Evolutionary conservation across 1,284 basidiomycete species (phyloP).

Genomic region (Malassezia japonica): DNA sequence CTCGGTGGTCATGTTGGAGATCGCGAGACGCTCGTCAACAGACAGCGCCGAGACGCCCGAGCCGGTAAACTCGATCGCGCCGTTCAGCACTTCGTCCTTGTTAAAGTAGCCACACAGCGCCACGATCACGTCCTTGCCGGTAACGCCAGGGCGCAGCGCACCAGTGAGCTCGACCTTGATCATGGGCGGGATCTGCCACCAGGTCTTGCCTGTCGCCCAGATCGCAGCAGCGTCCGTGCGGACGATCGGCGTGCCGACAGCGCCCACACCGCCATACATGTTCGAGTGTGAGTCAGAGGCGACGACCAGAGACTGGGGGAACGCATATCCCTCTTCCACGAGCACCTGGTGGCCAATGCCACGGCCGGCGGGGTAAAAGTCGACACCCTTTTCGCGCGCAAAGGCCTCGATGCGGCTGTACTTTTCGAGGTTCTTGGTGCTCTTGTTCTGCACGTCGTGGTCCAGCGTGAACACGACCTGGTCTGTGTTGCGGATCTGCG

Average conservation of each 20-base stretch:
- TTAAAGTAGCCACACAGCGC: conserved; percentile 95
- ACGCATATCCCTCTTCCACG: conserved; percentile 45
- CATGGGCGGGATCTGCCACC: conserved; percentile 98
- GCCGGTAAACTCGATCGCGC: conserved; percentile 97
- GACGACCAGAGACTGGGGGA: conserved; percentile 51
- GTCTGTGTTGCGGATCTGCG: conserved; percentile 66
- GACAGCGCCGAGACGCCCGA: conserved; percentile 70
- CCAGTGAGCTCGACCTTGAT: conserved; percentile 88
- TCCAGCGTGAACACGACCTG: conserved; percentile 94
- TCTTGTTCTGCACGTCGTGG: conserved; percentile 96
- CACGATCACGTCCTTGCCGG: conserved; percentile 96
- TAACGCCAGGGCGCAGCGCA: conserved; percentile 72
- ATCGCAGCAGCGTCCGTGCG: conserved; percentile 77
- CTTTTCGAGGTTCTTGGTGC: conserved; percentile 83
- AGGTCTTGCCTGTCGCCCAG: conserved; percentile 97
- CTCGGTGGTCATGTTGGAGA: conserved; percentile 85
- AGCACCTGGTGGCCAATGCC: conserved; percentile 66
- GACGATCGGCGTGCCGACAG: conserved; percentile 84
- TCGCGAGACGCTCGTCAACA: conserved; percentile 87
- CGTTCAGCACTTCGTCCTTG: conserved; percentile 91
- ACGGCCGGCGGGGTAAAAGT: conserved; percentile 94
- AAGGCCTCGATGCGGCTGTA: conserved; percentile 87
- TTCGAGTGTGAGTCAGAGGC: conserved; percentile 96
- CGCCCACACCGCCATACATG: conserved; percentile 97
- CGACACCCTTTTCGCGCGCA: conserved; percentile 71